Conservation (phyloP, 352 stramenopile genomes). For the Peronospora farinosa region DNA sequence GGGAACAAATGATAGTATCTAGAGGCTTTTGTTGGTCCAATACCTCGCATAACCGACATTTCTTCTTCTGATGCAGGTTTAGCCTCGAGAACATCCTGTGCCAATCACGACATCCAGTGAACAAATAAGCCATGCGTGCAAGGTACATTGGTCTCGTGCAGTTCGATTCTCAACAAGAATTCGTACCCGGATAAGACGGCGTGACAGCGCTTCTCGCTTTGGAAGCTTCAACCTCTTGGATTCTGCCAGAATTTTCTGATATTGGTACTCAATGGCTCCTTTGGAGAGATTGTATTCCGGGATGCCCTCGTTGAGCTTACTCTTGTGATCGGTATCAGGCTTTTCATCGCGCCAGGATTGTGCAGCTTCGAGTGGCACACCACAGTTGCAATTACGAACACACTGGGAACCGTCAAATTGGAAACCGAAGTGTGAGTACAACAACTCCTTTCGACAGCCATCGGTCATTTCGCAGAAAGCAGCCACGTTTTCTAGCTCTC, state of each 20-base stretch:
- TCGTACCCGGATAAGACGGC: constrained; percentile 39
- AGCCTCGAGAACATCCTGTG: constrained; percentile 42
- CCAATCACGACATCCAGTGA: background rate
- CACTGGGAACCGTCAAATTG: constrained; percentile 35
- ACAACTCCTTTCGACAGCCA: constrained; percentile 49
- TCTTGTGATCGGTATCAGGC: background rate
- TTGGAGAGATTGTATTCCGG: constrained; percentile 15
- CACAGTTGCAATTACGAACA: constrained; percentile 59
- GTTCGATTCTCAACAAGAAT: background rate
- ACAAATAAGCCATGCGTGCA: background rate
- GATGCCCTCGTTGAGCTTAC: constrained; percentile 1
- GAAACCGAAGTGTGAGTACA: constrained; percentile 55
- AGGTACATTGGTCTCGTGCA: background rate
- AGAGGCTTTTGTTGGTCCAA: constrained; percentile 41
- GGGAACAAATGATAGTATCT: constrained; percentile 48
- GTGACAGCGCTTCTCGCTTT: constrained; percentile 53
- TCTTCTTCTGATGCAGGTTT: constrained; percentile 43
- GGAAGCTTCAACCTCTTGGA: constrained; percentile 35
- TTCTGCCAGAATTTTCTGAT: constrained; percentile 46
- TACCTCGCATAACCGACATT: constrained; percentile 56
- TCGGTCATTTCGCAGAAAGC: constrained; percentile 46
- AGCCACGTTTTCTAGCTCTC: constrained; percentile 42
- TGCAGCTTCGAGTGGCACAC: constrained; percentile 15
- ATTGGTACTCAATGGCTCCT: constrained; percentile 50
- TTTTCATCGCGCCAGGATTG: constrained; percentile 13